Conservation (phyloP, 306 rosid species). For the Gleditsia sinensis region DNA sequence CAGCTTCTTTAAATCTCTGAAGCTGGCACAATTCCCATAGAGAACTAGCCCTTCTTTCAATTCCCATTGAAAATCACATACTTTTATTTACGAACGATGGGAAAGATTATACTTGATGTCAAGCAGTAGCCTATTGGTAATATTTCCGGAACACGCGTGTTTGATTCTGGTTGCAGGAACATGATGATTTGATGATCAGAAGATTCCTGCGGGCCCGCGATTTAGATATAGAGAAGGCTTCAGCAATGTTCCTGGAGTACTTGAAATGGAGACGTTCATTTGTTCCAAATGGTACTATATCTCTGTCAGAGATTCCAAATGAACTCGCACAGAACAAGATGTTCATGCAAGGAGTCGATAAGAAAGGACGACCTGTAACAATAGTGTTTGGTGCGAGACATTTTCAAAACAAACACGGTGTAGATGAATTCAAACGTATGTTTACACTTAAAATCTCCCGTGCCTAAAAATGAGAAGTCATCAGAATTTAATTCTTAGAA, state of each 20-base stretch:
- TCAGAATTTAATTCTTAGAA: not conserved
- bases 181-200: slow-evolving; percentile 53
- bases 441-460: not conserved
- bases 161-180: slow-evolving; percentile 54
- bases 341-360: slow-evolving; percentile 55
- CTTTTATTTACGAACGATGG: too few relatives aligned
- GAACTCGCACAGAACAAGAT: slow-evolving; percentile 53
- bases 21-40: too few relatives aligned
- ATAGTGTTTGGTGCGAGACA: slow-evolving; percentile 51
- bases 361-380: slow-evolving; percentile 57
- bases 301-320: slow-evolving; percentile 46
- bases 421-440: slow-evolving; percentile 59
- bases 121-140: too few relatives aligned
- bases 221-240: slow-evolving; percentile 49
- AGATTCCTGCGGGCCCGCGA: slow-evolving; percentile 63
- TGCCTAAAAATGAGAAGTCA: not conserved
- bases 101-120: too few relatives aligned
- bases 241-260: slow-evolving; percentile 54
- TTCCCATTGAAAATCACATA: too few relatives aligned
- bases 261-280: slow-evolving; percentile 60
- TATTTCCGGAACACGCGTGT: too few relatives aligned
- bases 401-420: slow-evolving; percentile 47
- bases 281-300: slow-evolving; percentile 53
- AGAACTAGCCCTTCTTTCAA: too few relatives aligned
- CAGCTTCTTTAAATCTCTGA: too few relatives aligned